A percentile compares a stretch with the other conserved stretches of the same genome.
These are phyloP conservation scores for Rosa chinensis DNA, from an alignment of 306 rosid species.

Conservation along the genomic window DNA sequence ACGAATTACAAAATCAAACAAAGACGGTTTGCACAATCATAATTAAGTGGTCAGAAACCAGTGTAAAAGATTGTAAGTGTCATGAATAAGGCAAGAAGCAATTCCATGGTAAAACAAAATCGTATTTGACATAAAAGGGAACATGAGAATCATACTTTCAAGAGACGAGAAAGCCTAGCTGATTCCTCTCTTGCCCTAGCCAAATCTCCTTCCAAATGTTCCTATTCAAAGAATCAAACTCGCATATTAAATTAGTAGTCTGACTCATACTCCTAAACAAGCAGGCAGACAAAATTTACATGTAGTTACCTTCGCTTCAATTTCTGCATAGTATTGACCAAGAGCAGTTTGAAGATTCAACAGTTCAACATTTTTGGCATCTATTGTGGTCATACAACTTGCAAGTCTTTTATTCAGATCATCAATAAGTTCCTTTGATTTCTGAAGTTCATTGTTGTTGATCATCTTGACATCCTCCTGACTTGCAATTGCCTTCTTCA, in stretches of 20 bases:
- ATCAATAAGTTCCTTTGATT: conserved; percentile 64
- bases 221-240: conserved; percentile 35
- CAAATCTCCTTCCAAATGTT: conserved; percentile 80
- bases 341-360: conserved; percentile 94
- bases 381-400: conserved; percentile 59
- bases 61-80: not conserved
- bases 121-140: conserved; percentile 16
- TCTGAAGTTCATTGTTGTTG: conserved; percentile 55
- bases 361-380: conserved; percentile 84
- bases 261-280: not conserved
- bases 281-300: conserved; percentile 9
- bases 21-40: not conserved
- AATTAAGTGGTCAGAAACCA: not conserved
- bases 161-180: conserved; percentile 59
- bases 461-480: conserved; percentile 65
- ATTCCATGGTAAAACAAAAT: not conserved
- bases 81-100: not conserved
- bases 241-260: not conserved
- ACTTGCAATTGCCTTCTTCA: conserved; percentile 66
- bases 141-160: conserved; percentile 50
- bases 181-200: conserved; percentile 70
- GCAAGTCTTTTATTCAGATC: conserved; percentile 75
- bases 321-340: conserved; percentile 98
- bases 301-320: conserved; percentile 84
- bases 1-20: not conserved